Base-by-base conservation (phyloP, 176 grass and related monocot genomes). In the Oryza punctata region DNA sequence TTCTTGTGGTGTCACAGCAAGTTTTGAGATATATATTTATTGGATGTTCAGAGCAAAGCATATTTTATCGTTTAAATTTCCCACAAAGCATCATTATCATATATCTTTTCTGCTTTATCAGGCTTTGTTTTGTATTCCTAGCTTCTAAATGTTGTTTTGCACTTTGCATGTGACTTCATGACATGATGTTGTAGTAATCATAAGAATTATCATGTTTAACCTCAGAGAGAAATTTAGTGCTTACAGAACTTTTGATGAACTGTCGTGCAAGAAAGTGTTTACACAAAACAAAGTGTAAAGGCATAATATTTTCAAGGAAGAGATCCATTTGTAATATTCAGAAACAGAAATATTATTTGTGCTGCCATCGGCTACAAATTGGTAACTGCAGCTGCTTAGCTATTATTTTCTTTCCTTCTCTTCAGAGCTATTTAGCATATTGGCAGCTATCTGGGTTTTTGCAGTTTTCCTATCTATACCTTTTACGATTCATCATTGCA, bases 1-100 rank as follows among this genome's bases (percentile, higher is more conserved):
- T 90, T 87, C 49, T 86, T 90, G 84, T 63, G 60, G 47, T 87
- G 47, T 75, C 75, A 87, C 78, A 54, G 38, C 59, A 90, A 75
- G 63, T 90, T 90, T 90, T 90, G 84, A 79, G 38, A 79, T 64
- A 83, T 74, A 32, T 75, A 87, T 87, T 90, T 83, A 75, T 83
- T 79, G 80, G 29, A 66, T 87, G 38, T 79, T 85, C 70, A 78
- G 67, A 63, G 11, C 19, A 61, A 61, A 90, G 23, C 15, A 80
- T 3, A 82, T 37, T 81, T 70, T 70, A 63, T 50, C 38, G 1
- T 78, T 73, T 73, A 67, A 64, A 83, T 61, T 69, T 79, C 16
- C 75, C 79, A 27, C 63, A 37, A 70, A 83, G 69, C 72, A 79
- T 45, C 83, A 18, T 78, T 37, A 6, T 40, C n/a, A 49, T 30